Evolutionary conservation across 768 basidiomycete genomes (phyloP).

Genomic region (Dacryopinax primogenitus): DNA sequence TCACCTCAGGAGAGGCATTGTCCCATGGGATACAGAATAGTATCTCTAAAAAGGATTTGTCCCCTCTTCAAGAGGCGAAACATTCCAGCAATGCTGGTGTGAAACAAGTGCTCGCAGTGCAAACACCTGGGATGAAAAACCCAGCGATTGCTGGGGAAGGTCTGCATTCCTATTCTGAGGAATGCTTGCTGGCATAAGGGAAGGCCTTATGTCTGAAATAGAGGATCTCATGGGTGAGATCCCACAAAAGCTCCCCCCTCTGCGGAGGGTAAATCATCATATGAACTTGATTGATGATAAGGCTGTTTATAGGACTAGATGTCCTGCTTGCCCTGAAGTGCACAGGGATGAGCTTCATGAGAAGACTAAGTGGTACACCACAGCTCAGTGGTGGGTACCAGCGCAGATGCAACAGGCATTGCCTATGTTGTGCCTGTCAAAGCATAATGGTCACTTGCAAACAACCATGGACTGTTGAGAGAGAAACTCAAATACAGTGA

Average conservation of each 20-base stretch:
- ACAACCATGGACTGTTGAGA: conserved; percentile 29
- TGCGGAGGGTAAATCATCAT: conserved; percentile 32
- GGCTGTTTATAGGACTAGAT: conserved; percentile 24
- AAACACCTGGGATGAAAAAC: too few species aligned
- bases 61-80: too few species aligned
- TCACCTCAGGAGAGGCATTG: too few species aligned
- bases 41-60: too few species aligned
- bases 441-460: conserved; percentile 27
- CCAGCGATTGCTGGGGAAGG: too few species aligned
- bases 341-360: conserved; percentile 23
- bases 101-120: too few species aligned
- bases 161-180: too few species aligned
- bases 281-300: conserved; percentile 32
- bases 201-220: conserved; percentile 12
- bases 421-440: conserved; percentile 28
- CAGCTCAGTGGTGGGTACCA: conserved; percentile 24
- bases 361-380: too few species aligned
- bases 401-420: conserved; percentile 19
- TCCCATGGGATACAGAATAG: too few species aligned
- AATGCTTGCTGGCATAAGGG: neutral
- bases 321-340: conserved; percentile 27
- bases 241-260: conserved; percentile 22
- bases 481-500: conserved; percentile 32
- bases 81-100: too few species aligned
- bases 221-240: neutral